phyloP scores from a whole-genome alignment of 306 rosid genomes.

The Gastrolobium villosum region DNA sequence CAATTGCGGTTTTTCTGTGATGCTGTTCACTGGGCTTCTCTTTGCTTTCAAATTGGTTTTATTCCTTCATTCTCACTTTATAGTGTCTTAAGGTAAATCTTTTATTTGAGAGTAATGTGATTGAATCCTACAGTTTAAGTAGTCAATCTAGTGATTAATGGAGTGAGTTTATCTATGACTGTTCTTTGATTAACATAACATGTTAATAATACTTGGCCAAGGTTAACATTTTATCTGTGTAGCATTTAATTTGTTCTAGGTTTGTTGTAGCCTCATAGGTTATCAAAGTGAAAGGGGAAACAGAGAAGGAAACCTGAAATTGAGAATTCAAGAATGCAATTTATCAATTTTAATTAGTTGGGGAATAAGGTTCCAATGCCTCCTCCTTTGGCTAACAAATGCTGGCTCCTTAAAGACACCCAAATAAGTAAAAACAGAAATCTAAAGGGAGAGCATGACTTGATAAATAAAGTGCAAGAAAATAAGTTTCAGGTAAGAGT shows the following conservation, averaged over 20 bases:
- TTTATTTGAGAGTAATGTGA: slow-evolving; percentile 6
- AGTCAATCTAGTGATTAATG: not conserved
- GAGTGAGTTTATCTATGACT: not conserved
- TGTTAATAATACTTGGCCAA: not conserved
- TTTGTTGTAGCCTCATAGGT: slow-evolving; percentile 16
- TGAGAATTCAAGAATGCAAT: not conserved
- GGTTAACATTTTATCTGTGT: not conserved
- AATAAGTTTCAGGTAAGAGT: not conserved
- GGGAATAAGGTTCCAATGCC: not conserved
- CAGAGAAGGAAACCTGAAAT: slow-evolving; percentile 1
- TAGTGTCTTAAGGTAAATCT: not conserved
- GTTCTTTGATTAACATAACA: slow-evolving; percentile 2
- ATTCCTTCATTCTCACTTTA: not conserved
- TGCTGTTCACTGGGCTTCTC: not conserved
- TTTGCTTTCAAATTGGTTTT: not conserved
- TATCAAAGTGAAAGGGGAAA: slow-evolving; percentile 4
- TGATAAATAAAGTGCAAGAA: not conserved
- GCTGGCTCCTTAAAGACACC: not conserved
- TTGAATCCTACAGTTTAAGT: slow-evolving; percentile 13
- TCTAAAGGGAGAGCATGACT: not conserved
- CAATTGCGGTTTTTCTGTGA: not conserved
- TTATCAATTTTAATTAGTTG: not conserved
- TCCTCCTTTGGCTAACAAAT: not conserved
- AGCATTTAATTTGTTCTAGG: not conserved
- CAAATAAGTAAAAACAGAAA: not conserved